Evolutionary conservation across 1,139 yeast genomes (phyloP), one percentile per base, ranked within the genome.

Genomic region (Scheffersomyces cryptocercus): DNA sequence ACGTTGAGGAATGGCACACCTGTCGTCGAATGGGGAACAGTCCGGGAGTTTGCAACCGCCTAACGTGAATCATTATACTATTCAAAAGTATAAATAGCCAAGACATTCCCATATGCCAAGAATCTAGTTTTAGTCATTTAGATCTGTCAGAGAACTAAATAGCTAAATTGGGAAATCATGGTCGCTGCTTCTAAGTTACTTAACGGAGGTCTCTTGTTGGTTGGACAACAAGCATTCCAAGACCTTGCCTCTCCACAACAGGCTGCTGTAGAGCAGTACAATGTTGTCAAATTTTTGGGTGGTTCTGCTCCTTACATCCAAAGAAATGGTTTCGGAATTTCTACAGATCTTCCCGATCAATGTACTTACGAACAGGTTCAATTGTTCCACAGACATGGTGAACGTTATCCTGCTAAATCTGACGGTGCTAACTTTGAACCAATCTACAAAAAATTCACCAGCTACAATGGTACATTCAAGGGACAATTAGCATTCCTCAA

Each of bases 251-350:
- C 57, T 13, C 68, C 68, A 1, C 60, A 61, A 28, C 59, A 60
- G 39, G 65, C 68, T 10, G 61, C 69, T 2, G 52, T 56, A 14
- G 62, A 61, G 32, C 68, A 64, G 43, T 65, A 58, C 44, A 69
- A 68, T 47, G 52, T 67, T 24, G 61, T 65, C 42, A 59, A 59
- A 40, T 65, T 61, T 44, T 55, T 69, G 43, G 68, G 63, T 20
- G 74, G 71, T 6, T 56, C 70, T 16, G 74, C 69, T 1, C 74
- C 75, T 4, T 69, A 67, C 44, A 54, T 66, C 10, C 73, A 69
- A 42, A 56, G 59, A 30, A 52, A 57, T 2, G 74, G 74, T 0
- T 60, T 49, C 45, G 74, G 74, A 0, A 68, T 69, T 20, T 58
- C 64, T 26, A 60, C 70, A 9, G 65, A 61, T 15, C 52, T 64